Evolutionary conservation across 2,329 filamentous ascomycete genomes (phyloP), one percentile per base, ranked within the genome.

Genomic region (Diplodia scrobiculata): DNA sequence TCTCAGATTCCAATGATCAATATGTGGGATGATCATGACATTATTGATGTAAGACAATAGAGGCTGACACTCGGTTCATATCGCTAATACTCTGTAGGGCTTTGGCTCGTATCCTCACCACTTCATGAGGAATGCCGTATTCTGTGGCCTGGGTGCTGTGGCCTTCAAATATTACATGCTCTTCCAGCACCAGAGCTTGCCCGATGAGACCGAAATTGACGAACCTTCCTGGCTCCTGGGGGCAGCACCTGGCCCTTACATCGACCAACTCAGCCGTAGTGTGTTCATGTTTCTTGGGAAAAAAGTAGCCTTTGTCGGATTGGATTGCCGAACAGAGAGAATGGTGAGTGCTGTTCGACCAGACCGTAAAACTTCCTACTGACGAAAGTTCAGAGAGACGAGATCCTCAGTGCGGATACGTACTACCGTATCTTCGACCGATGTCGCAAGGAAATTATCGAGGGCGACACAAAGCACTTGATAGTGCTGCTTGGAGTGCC

Each of bases 131-230:
- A 91, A 91, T 2, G 90, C 91, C 0, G 91, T 98, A 0, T 96
- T 99, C 75, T 89, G 89, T 1, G 95, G 96, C 0, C 79, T 99
- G 9, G 96, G 95, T 2, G 90, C 90, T 45, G 87, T 98, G 59
- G 94, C 94, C 0, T 98, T 95, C 85, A 99, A 99, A 77, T 99
- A 98, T 79, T 99, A 99, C 73, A 89, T 99, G 88, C 84, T 99
- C 9, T 99, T 99, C 80, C 95, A 99, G 77, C 95, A 99, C 72
- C 96, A 99, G 77, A 96, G 90, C 70, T 83, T 96, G 3, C 80
- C 87, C 0, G 86, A 89, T 53, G 95, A 99, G 79, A 92, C 89
- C 0, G 89, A 96, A 70, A 82, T 84, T 41, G 86, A 90, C 2
- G 96, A 99, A 76, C 91, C 94, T 1, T 97, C 92, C 74, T 98